Base-by-base conservation (phyloP, 2,329 filamentous ascomycete species). In the Tolypocladium nubicola region DNA sequence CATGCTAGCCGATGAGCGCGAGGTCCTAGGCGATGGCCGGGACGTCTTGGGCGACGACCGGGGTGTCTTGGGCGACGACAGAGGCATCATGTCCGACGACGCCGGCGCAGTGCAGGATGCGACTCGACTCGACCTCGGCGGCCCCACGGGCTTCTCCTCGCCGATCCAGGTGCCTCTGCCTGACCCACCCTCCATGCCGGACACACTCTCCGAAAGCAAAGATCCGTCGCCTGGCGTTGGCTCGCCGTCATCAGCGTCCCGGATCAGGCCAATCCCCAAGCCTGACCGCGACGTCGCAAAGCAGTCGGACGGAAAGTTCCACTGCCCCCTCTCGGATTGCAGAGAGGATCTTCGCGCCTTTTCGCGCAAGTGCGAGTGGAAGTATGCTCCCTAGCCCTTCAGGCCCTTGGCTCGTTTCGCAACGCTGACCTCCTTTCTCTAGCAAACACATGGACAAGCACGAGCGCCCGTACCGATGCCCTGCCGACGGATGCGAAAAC, bases 391-490 rank as follows among this genome's bases (percentile, higher is more conserved):
- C 47, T 1, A 6, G 6, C 21, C 3, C 30, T n/a, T 4, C 19
- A 35, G 4, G 19, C 3, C 9, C 10, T 1, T 9, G 3, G 10
- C 5, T 37, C n/a, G 19, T 2, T 35, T 21, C 9, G 2, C 30
- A 4, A 14, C 5, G 47, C 47, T 52, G 10, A 52, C 30, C 4
- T 0, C 10, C 8, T 21, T 14, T 19, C 5, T 35, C 21, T 8
- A 96, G 90, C 69, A 97, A 97, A 75, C 93, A 97, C 70, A 97
- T 97, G 92, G 93, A 97, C 75, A 96, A 96, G 71, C 93, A 97
- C 70, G 91, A 96, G 64, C 82, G 93, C 14, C 93, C 93, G 1
- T 97, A 97, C 69, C 89, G 91, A 66, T 97, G 93, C 71, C 79
- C 77, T 26, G 85, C 87, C 49, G 80, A 83, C n/a, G 88, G 88